A percentile compares a stretch with the other conserved stretches of the same genome.
phyloP scores from a whole-genome alignment of 345 rosid species.

The Gossypium anomalum region DNA sequence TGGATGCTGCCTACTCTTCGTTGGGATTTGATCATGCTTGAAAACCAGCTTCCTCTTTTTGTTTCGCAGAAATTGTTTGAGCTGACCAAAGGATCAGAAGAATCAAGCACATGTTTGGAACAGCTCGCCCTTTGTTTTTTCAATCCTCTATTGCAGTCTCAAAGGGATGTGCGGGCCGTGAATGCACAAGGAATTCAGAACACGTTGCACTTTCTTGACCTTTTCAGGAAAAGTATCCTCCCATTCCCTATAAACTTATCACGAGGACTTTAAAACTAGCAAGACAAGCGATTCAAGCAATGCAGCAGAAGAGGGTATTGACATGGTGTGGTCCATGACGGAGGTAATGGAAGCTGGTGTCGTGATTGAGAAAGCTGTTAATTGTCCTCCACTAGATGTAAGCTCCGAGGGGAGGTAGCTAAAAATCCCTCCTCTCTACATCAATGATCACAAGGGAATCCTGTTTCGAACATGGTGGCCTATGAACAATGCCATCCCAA shows the following conservation, averaged over 20 bases:
- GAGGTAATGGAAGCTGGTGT: conserved; percentile 26
- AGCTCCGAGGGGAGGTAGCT: conserved; percentile 16
- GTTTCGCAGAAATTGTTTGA: conserved; percentile 17
- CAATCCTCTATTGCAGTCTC: conserved; percentile 19
- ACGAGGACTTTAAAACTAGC: not conserved
- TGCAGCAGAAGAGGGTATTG: not conserved
- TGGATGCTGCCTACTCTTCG: conserved; percentile 34
- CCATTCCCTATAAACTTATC: not conserved
- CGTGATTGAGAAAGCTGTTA: conserved; percentile 5
- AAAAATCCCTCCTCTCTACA: conserved; percentile 23
- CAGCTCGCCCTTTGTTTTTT: conserved; percentile 25
- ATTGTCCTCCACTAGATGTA: conserved; percentile 16
- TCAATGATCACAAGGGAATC: conserved; percentile 26
- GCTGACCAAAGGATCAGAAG: not conserved
- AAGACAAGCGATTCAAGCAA: conserved; percentile 1
- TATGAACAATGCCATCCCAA: conserved; percentile 30
- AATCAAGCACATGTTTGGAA: conserved; percentile 8
- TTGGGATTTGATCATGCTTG: conserved; percentile 31
- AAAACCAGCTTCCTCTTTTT: conserved; percentile 30
- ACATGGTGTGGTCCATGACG: conserved; percentile 16
- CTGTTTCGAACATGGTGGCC: conserved; percentile 30
- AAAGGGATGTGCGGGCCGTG: not conserved
- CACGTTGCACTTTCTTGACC: conserved; percentile 25
- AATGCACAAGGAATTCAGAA: not conserved
- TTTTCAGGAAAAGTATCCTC: conserved; percentile 26